Base-by-base conservation (phyloP, 2,329 filamentous ascomycete genomes). In the Aspergillus puulaauensis region DNA sequence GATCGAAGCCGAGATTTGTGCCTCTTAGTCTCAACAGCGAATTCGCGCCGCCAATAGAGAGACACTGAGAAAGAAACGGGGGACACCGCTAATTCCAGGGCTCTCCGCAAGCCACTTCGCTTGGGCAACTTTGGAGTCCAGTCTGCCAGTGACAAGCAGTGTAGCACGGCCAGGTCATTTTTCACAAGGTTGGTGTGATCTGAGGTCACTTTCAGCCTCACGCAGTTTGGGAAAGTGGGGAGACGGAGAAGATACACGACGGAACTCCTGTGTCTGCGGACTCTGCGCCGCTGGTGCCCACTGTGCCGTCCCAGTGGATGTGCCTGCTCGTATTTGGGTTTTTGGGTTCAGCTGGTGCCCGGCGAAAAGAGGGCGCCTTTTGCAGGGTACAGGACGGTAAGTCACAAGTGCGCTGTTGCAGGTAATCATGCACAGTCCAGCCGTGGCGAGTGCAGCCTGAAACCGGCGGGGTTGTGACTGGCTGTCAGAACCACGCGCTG, bases 161-260 rank as follows among this genome's bases (percentile, higher is more conserved):
- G 40, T 17, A 21, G 35, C 14, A 37, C 49, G 15, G 6, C n/a
- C 33, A 31, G 40, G 17, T 15, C 33, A 27, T 19, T 48, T 40
- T 12, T 9, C 33, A 23, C 51, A n/a, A 53, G 9, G 27, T 39
- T 45, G 51, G 39, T 39, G 27, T 53, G 33, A 53, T 45, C 43
- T 48, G 17, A 48, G 17, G 45, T 46, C 51, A 35, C 31, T 46
- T 53, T 53, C 51, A 53, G 51, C 51, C 51, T 53, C 51, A 53
- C 51, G n/a, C 19, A 27, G 33, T 46, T 27, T 4, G 19, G 41
- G 15, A 19, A 39, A 19, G 50, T 44, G 31, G 19, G n/a, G 45
- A 48, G 8, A 17, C n/a, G 19, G 11, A 21, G 41, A 35, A 15
- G 27, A 31, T 24, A 35, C 27, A 33, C 45, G 49, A 37, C 15